phyloP scores from a whole-genome alignment of 352 stramenopile species.

The Phytophthora syringae region DNA sequence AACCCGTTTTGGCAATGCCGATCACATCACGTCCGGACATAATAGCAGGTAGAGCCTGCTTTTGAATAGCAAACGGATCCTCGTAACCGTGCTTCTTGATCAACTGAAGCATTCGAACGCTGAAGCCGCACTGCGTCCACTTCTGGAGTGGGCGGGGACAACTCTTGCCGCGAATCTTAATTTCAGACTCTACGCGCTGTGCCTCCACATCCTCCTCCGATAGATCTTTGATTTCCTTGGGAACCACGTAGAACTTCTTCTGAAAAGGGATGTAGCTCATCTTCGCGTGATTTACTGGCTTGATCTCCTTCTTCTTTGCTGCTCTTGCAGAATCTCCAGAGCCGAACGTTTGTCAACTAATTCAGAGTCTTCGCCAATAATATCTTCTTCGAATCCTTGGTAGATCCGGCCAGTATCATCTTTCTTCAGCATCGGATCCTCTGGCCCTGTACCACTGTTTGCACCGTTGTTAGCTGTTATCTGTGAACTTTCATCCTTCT shows the following conservation, averaged over 20 bases:
- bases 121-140: constrained; percentile 98
- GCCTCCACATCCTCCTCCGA: constrained; percentile 85
- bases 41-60: constrained; percentile 96
- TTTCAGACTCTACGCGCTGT: constrained; percentile 90
- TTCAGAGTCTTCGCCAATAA: constrained; percentile 80
- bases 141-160: constrained; percentile 95
- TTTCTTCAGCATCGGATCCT: constrained; percentile 47
- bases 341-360: constrained; percentile 83
- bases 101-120: constrained; percentile 94
- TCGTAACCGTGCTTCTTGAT: constrained; percentile 94
- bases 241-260: constrained; percentile 99
- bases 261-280: constrained; percentile 97
- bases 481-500: constrained; percentile 6
- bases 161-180: constrained; percentile 97
- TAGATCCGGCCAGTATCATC: constrained; percentile 81
- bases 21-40: constrained; percentile 99
- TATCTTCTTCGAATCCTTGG: constrained; percentile 86
- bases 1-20: constrained; percentile 98
- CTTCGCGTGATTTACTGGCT: constrained; percentile 96
- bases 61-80: constrained; percentile 98
- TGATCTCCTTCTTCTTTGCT: constrained; percentile 94
- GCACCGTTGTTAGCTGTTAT: constrained; percentile 1
- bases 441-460: constrained; percentile 3
- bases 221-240: constrained; percentile 92
- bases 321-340: constrained; percentile 91